Evolutionary conservation across 768 basidiomycete species (phyloP), one percentile per base, ranked within the genome.

Genomic region (Lactarius trivialis): DNA sequence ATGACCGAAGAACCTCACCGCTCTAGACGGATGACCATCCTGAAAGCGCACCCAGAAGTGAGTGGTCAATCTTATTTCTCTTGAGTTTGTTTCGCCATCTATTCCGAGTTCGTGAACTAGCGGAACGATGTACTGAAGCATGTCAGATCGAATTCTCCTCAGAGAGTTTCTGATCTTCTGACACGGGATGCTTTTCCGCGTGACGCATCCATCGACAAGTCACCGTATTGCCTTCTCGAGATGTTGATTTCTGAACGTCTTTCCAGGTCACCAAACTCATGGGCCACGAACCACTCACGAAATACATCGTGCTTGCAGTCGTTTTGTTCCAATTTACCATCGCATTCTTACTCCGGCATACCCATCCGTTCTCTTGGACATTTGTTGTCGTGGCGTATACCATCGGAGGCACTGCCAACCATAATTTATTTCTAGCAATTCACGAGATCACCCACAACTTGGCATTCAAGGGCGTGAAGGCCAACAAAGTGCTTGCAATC

Each of bases 361-460:
- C 83, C 4, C 79, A 82, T 32, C 85, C 91, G 0, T 72, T 86
- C 54, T 93, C 91, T 3, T 81, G 79, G 24, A 69, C 77, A 53
- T 98, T 97, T 75, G 70, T 98, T 60, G 65, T 87, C 61, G 78
- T 79, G 14, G 93, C 96, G 1, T 98, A 98, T 71, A 78, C 75
- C 15, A 81, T 98, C 54, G 97, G 97, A 2, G 97, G 93, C 3
- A 98, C 96, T 0, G 88, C 89, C 8, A 99, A 98, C 75, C 97
- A 99, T 73, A 99, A 98, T 73, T 81, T 96, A 41, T 99, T 99
- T 75, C 83, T 99, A 53, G 93, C 97, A 48, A 97, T 99, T 58
- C 97, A 99, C 71, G 97, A 99, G 71, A 97, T 99, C 64, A 97
- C 95, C 2, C 97, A 99, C 73, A 98, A 98, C 72, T 81, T 99